These are phyloP conservation scores for Fusarium pininemorale DNA, from an alignment of 2,329 filamentous ascomycete genomes.

Conservation along the genomic window DNA sequence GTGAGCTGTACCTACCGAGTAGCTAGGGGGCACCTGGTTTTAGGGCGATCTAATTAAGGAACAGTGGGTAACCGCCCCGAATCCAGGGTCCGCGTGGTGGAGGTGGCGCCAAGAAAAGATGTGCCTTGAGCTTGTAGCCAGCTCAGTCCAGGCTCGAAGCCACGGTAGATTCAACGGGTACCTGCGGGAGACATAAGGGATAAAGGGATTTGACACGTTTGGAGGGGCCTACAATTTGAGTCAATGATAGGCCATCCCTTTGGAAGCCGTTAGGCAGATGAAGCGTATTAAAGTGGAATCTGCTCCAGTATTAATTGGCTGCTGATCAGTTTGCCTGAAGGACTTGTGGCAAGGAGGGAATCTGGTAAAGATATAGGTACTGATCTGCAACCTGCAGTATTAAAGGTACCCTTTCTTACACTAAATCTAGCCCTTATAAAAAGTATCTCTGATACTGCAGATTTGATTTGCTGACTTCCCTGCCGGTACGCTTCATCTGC, in stretches of 20 bases:
- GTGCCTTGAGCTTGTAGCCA: conserved; percentile 13
- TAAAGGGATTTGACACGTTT: not conserved
- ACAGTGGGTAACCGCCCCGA: conserved; percentile 34
- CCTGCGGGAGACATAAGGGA: not conserved
- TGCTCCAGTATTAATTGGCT: no score
- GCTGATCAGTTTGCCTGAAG: no score
- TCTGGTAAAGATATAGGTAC: no score
- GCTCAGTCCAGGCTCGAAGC: conserved; percentile 12
- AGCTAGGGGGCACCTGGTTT: conserved; percentile 17
- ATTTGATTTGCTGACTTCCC: no score
- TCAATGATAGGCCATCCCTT: not conserved
- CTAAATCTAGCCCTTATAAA: no score
- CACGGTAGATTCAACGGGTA: not conserved
- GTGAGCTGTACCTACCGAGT: not conserved
- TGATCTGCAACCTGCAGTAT: no score
- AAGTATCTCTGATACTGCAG: no score
- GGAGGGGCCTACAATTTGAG: not conserved
- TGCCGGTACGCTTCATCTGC: no score
- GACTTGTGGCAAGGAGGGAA: no score
- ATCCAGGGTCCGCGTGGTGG: conserved; percentile 35
- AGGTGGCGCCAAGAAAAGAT: conserved; percentile 37
- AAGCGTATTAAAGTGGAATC: no score
- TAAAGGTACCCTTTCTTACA: no score
- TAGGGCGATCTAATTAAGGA: conserved; percentile 31
- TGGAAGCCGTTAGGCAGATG: no score